These are phyloP conservation scores for Thymus mandschuricus DNA, from an alignment of 257 asterid species.

Conservation along the genomic window DNA sequence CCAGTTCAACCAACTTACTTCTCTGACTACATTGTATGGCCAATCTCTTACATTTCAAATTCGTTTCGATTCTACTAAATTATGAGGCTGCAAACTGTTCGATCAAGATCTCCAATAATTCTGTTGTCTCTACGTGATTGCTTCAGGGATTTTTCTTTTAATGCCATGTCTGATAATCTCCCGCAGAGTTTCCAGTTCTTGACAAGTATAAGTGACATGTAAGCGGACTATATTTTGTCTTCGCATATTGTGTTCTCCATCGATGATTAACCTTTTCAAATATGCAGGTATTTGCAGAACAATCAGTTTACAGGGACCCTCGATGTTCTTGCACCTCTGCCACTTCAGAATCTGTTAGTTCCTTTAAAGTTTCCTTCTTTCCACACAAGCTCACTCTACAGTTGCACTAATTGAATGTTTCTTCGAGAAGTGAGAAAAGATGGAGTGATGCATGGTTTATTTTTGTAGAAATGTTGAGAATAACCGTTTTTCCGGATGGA, in stretches of 20 bases:
- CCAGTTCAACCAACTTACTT: slow-evolving; percentile 54
- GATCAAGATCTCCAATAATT: not conserved
- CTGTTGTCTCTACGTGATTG: slow-evolving; percentile 25
- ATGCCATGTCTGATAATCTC: slow-evolving; percentile 72
- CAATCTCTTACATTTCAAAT: slow-evolving; percentile 14
- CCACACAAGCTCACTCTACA: not conserved
- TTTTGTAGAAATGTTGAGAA: slow-evolving; percentile 75
- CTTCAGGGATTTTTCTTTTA: slow-evolving; percentile 85
- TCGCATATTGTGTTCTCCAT: slow-evolving; percentile 1
- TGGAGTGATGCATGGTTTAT: slow-evolving; percentile 9
- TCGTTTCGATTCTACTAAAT: slow-evolving; percentile 17
- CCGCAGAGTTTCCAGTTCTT: slow-evolving; percentile 72
- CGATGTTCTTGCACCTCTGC: slow-evolving; percentile 84
- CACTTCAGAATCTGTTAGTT: slow-evolving; percentile 81
- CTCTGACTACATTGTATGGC: slow-evolving; percentile 80
- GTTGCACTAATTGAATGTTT: slow-evolving; percentile 12
- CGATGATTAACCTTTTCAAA: slow-evolving; percentile 23
- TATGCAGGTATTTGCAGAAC: slow-evolving; percentile 84
- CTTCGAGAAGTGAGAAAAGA: not conserved
- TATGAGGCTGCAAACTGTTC: slow-evolving; percentile 15
- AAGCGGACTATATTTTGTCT: slow-evolving; percentile 37
- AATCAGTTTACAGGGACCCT: slow-evolving; percentile 91
- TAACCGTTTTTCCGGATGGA: slow-evolving; percentile 88
- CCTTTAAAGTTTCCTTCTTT: not conserved
- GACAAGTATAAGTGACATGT: slow-evolving; percentile 64